Conservation (phyloP, 1,284 basidiomycete genomes). For the Ceratobasidium sp. region DNA sequence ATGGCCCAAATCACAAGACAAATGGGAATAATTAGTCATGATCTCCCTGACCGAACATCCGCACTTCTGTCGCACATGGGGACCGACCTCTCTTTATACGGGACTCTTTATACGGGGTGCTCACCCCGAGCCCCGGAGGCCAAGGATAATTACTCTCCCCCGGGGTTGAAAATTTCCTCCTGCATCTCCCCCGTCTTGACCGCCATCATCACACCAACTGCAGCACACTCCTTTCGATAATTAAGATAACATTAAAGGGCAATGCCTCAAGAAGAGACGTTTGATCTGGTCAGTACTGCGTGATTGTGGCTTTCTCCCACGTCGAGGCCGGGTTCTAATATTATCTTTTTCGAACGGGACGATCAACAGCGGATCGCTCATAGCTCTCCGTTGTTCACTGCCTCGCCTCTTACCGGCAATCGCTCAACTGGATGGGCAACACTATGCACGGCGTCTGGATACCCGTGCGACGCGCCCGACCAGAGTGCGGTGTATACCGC, state of each 20-base stretch:
- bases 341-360: too few species aligned
- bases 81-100: too few species aligned
- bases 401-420: slow-evolving; percentile 27
- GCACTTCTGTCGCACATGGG: too few species aligned
- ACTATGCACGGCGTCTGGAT: slow-evolving; percentile 27
- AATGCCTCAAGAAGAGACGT: slow-evolving; percentile 33
- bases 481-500: slow-evolving; percentile 29
- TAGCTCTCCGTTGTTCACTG: slow-evolving; percentile 34
- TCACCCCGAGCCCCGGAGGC: neutral
- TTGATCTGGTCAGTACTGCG: slow-evolving; percentile 39
- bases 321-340: too few species aligned
- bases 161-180: too few species aligned
- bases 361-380: slow-evolving; percentile 36
- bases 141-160: neutral
- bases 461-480: slow-evolving; percentile 21
- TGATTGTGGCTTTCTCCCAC: too few species aligned
- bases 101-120: neutral
- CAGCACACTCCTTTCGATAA: slow-evolving; percentile 23
- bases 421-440: slow-evolving; percentile 32
- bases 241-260: too few species aligned
- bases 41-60: neutral
- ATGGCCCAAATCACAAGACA: neutral
- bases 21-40: neutral
- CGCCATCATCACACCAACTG: slow-evolving; percentile 29
- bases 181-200: slow-evolving; percentile 14